Evolutionary conservation across 2,329 filamentous ascomycete genomes (phyloP), one percentile per base, ranked within the genome.

Genomic region (Diaporthe aspalathi): DNA sequence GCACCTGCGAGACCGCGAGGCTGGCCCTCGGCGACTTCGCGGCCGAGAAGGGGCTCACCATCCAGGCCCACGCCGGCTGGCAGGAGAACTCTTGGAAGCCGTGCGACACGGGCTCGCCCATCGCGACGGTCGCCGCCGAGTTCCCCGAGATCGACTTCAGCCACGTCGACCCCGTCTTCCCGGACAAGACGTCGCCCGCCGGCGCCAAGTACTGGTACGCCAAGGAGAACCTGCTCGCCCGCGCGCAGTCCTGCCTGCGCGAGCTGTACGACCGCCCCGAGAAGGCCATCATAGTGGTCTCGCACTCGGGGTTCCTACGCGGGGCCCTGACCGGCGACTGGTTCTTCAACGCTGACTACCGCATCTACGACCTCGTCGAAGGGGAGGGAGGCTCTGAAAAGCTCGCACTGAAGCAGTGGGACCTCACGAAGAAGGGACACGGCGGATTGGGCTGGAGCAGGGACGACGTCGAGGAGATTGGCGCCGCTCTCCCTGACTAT

Each of bases 241-340:
- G 91, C 16, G 91, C 86, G 0, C 84, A 86, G 74, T 78, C 79
- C 0, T 84, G 83, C 52, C 82, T 92, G 1, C 79, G 81, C 40
- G 81, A 83, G 32, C 81, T 93, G 29, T 83, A 86, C 72, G 74
- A 75, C 16, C 83, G 90, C 0, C 85, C 86, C 0, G 90, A 92
- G 79, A 88, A 88, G 74, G 83, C 90, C 66, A 84, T 93, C 68
- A 84, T 90, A 12, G 90, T 92, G 0, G 89, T 93, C 5, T 88
- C 87, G 1, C 90, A 92, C 79, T 89, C 90, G 2, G 89, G 86
- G 0, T 92, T 92, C 77, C 75, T 92, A 73, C 81, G 90, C n/a
- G 78, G 83, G 3, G 88, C 85, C 11, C 85, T 92, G 9, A 85
- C 84, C 11, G 86, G 89, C 2, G 82, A 82, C 74, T 87, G 82